Conservation (phyloP, 2,329 filamentous ascomycete species). For the Fusarium metavorans region DNA sequence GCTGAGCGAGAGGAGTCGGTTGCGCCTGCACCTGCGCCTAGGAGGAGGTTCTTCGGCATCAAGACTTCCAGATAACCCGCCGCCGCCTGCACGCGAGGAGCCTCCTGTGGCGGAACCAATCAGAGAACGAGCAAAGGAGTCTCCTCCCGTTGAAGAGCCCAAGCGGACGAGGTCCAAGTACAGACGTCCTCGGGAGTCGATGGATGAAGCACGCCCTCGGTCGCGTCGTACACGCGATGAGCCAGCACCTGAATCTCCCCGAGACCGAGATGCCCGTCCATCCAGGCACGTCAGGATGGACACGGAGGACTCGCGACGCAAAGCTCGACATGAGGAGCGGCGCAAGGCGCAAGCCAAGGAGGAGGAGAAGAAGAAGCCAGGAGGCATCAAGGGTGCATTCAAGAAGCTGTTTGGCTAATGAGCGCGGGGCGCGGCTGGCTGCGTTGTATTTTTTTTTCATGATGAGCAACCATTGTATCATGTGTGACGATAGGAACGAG, state of each 20-base stretch:
- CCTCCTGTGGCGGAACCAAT: conserved; percentile 28
- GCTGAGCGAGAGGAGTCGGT: conserved; percentile 37
- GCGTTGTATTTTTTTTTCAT: conserved; percentile 29
- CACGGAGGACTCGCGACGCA: conserved; percentile 50
- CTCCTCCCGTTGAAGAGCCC: conserved; percentile 41
- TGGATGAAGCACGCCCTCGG: conserved; percentile 38
- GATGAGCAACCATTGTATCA: conserved; percentile 37
- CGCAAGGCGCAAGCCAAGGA: conserved; percentile 49
- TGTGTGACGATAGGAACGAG: conserved; percentile 40
- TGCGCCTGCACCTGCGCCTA: conserved; percentile 25
- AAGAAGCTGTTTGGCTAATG: conserved; percentile 47
- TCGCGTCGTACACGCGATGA: conserved; percentile 40
- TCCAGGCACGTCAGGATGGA: conserved; percentile 45
- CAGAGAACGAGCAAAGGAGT: conserved; percentile 42
- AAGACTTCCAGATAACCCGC: conserved; percentile 50
- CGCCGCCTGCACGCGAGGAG: conserved; percentile 43
- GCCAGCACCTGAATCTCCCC: conserved; percentile 23
- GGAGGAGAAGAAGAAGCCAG: conserved; percentile 48
- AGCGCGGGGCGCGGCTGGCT: conserved; percentile 14
- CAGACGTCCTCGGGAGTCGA: conserved; percentile 30
- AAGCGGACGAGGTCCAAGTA: conserved; percentile 45
- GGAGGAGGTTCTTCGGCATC: conserved; percentile 58
- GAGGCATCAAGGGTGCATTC: conserved; percentile 47
- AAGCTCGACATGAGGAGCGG: conserved; percentile 49
- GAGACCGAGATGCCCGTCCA: conserved; percentile 30